Evolutionary conservation across 352 stramenopile species (phyloP).

Genomic region (Phytophthora fragariae): DNA sequence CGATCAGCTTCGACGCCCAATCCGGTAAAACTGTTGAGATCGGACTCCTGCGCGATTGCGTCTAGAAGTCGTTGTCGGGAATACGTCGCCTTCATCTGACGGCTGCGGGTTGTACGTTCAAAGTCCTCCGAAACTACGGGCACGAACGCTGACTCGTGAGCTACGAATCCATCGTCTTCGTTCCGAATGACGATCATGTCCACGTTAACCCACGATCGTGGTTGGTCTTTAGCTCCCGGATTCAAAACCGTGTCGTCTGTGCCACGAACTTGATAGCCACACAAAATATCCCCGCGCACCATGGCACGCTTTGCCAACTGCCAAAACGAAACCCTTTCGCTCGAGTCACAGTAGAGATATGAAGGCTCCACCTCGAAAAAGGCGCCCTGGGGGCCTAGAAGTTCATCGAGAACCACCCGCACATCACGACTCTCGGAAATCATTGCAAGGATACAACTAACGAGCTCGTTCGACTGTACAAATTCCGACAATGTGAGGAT

Average conservation of each 20-base stretch:
- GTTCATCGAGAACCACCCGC: constrained; percentile 71
- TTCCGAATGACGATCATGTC: constrained; percentile 73
- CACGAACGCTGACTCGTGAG: constrained; percentile 32
- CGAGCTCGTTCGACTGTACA: constrained; percentile 87
- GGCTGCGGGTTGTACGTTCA: constrained; percentile 50
- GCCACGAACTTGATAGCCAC: constrained; percentile 71
- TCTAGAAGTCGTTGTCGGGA: constrained; percentile 59
- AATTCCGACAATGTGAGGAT: constrained; percentile 79
- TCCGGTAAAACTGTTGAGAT: constrained; percentile 46
- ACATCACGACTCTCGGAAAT: constrained; percentile 86
- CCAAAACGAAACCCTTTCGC: constrained; percentile 74
- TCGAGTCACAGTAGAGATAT: constrained; percentile 53
- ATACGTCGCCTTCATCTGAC: constrained; percentile 53
- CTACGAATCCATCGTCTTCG: constrained; percentile 33
- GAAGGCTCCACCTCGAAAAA: constrained; percentile 75
- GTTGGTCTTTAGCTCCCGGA: constrained; percentile 53
- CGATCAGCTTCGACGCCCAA: constrained; percentile 35
- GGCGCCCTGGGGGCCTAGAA: constrained; percentile 66
- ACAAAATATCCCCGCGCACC: constrained; percentile 66
- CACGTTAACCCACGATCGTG: constrained; percentile 49
- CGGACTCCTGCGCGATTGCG: constrained; percentile 59
- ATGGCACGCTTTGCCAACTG: constrained; percentile 67
- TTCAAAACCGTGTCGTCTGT: constrained; percentile 71
- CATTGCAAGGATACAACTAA: constrained; percentile 83
- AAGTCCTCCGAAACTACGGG: constrained; percentile 47